Evolutionary conservation across 345 rosid genomes (phyloP).

Genomic region (Boechera retrofracta): DNA sequence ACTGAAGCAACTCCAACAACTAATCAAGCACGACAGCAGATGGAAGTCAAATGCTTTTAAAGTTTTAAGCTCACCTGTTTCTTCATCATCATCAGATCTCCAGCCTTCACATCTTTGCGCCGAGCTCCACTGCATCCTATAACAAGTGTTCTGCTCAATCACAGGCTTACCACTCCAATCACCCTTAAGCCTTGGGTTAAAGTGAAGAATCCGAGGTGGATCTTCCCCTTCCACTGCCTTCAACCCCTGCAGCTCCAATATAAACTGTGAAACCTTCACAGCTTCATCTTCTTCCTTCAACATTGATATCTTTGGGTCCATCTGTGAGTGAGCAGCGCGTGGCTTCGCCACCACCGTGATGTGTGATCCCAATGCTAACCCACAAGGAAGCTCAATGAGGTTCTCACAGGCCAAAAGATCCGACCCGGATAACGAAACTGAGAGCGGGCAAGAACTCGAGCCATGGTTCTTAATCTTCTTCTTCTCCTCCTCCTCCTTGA

Average conservation of each 20-base stretch:
- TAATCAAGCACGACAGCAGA: neutral
- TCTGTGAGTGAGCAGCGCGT: constrained; percentile 54
- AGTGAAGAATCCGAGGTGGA: constrained; percentile 76
- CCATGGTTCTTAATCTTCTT: neutral
- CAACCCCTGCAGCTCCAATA: constrained; percentile 72
- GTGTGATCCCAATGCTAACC: constrained; percentile 73
- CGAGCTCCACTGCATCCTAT: constrained; percentile 77
- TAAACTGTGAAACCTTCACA: constrained; percentile 71
- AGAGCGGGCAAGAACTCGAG: constrained; percentile 52
- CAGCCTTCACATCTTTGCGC: constrained; percentile 74
- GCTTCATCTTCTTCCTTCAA: constrained; percentile 51
- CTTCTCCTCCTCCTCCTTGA: constrained; percentile 23
- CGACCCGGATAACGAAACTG: constrained; percentile 55
- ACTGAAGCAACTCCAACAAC: neutral
- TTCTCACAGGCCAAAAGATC: constrained; percentile 50
- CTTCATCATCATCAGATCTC: constrained; percentile 71
- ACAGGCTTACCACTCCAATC: constrained; percentile 81
- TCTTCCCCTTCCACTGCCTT: constrained; percentile 76
- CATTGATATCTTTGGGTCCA: constrained; percentile 56
- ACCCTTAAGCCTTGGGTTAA: constrained; percentile 80
- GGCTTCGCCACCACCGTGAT: constrained; percentile 71
- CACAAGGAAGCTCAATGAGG: constrained; percentile 67
- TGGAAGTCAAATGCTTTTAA: neutral
- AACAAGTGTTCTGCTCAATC: constrained; percentile 85
- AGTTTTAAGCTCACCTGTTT: constrained; percentile 54